These are phyloP conservation scores for Colletotrichum simmondsii DNA, from an alignment of 2,329 filamentous ascomycete species.

Conservation along the genomic window DNA sequence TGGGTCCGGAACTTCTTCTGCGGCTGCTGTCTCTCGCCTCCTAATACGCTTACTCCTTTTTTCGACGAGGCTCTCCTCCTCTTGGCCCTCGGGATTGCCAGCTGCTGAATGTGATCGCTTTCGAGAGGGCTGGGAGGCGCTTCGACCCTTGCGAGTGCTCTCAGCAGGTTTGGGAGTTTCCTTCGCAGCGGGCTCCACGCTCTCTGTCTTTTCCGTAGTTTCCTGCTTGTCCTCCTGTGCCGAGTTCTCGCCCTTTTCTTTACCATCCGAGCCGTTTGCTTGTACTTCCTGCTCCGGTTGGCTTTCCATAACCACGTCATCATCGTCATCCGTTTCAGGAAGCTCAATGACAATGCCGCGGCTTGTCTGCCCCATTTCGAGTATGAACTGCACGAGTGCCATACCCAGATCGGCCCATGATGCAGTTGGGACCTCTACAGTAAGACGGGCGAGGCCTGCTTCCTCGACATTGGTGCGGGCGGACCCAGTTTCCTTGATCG, in stretches of 20 bases:
- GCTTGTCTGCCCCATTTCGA: slow-evolving; percentile 47
- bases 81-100: slow-evolving; percentile 64
- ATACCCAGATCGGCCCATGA: slow-evolving; percentile 58
- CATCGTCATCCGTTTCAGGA: slow-evolving; percentile 48
- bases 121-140: slow-evolving; percentile 56
- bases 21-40: slow-evolving; percentile 65
- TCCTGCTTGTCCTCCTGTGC: slow-evolving; percentile 40
- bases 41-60: slow-evolving; percentile 75
- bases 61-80: slow-evolving; percentile 67
- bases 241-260: slow-evolving; percentile 52
- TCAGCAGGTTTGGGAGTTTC: slow-evolving; percentile 39
- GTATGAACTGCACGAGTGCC: slow-evolving; percentile 49
- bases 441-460: slow-evolving; percentile 35
- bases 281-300: slow-evolving; percentile 22
- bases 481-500: slow-evolving; percentile 51
- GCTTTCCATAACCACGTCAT: slow-evolving; percentile 43
- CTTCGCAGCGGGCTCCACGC: background rate
- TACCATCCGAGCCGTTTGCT: slow-evolving; percentile 8
- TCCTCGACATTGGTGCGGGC: slow-evolving; percentile 26
- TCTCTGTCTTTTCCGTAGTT: slow-evolving; percentile 19
- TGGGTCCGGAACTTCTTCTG: slow-evolving; percentile 64
- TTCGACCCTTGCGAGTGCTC: slow-evolving; percentile 47
- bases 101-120: slow-evolving; percentile 73
- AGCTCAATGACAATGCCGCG: slow-evolving; percentile 48
- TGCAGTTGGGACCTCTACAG: slow-evolving; percentile 43